phyloP scores from a whole-genome alignment of 192 early-diverging fungal genomes.

The Physocladia obscura region DNA sequence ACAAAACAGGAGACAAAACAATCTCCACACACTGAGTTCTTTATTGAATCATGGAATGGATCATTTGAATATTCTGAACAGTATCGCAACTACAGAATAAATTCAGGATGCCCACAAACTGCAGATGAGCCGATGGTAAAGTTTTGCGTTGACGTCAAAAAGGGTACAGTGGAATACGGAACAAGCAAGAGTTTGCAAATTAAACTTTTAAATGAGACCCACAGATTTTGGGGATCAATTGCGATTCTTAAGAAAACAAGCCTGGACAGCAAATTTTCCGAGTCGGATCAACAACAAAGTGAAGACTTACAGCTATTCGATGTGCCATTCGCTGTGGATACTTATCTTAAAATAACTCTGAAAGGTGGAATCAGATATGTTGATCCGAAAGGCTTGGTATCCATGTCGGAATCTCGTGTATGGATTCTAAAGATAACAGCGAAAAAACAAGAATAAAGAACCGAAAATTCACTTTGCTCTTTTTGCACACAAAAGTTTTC shows the following conservation, averaged over 20 bases:
- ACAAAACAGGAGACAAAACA: constrained; percentile 27
- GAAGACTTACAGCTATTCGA: constrained; percentile 15
- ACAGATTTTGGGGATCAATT: constrained; percentile 9
- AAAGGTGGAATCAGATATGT: constrained; percentile 39
- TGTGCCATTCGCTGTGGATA: constrained; percentile 34
- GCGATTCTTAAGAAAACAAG: not conserved
- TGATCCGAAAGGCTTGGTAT: constrained; percentile 33
- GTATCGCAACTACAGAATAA: constrained; percentile 16
- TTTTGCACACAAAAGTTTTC: too few relatives aligned
- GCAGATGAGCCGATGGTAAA: not conserved
- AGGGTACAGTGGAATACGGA: constrained; percentile 45
- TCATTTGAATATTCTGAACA: constrained; percentile 34
- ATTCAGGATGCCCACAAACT: not conserved
- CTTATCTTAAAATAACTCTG: constrained; percentile 43
- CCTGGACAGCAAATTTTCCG: not conserved
- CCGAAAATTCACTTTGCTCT: too few relatives aligned
- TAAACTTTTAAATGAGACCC: constrained; percentile 21
- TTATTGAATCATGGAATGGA: constrained; percentile 36
- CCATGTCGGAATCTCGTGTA: not conserved
- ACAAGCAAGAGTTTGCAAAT: constrained; percentile 26
- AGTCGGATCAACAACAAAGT: not conserved
- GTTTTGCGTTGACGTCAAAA: constrained; percentile 26
- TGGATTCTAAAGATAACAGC: constrained; percentile 26
- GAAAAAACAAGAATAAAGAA: too few relatives aligned
- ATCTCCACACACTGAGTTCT: constrained; percentile 37